Conservation (phyloP, 1,284 basidiomycete species). For the Inonotus hispidus region DNA sequence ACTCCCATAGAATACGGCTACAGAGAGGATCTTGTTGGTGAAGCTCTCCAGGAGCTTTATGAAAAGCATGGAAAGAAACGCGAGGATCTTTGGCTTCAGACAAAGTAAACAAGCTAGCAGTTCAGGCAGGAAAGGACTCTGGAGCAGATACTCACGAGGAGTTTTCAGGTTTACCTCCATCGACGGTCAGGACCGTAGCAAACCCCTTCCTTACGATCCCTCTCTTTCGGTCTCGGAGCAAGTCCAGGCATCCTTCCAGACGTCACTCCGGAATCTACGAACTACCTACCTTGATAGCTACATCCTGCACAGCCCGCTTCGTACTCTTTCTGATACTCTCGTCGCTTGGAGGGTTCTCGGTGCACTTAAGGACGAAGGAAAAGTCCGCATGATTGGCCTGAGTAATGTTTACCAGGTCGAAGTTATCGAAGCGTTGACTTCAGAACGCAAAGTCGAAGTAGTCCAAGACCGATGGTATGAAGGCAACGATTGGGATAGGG, state of each 20-base stretch:
- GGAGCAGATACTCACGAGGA: constrained; percentile 7
- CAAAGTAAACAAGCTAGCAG: constrained; percentile 50
- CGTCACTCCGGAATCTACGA: constrained; percentile 60
- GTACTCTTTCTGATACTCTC: constrained; percentile 50
- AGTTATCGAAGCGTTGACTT: constrained; percentile 47
- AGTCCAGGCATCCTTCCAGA: constrained; percentile 56
- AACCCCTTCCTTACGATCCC: constrained; percentile 70
- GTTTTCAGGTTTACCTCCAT: constrained; percentile 61
- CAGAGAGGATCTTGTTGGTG: constrained; percentile 76
- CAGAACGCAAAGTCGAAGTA: constrained; percentile 54
- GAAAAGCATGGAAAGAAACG: constrained; percentile 50
- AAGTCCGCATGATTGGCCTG: constrained; percentile 60
- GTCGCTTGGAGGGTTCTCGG: constrained; percentile 64
- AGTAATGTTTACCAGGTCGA: constrained; percentile 70
- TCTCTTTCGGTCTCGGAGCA: constrained; percentile 50
- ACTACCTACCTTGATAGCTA: constrained; percentile 71
- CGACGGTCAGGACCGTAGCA: constrained; percentile 59
- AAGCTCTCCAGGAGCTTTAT: constrained; percentile 52
- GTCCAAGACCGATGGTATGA: constrained; percentile 84
- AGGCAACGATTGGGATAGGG: constrained; percentile 69
- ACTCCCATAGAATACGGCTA: constrained; percentile 8
- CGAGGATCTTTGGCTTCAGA: constrained; percentile 67
- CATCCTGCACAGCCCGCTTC: constrained; percentile 71
- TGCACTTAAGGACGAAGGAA: constrained; percentile 54
- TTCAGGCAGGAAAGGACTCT: constrained; percentile 1